Evolutionary conservation across 2,329 filamentous ascomycete species (phyloP).

Genomic region (Sporothrix dimorphospora): DNA sequence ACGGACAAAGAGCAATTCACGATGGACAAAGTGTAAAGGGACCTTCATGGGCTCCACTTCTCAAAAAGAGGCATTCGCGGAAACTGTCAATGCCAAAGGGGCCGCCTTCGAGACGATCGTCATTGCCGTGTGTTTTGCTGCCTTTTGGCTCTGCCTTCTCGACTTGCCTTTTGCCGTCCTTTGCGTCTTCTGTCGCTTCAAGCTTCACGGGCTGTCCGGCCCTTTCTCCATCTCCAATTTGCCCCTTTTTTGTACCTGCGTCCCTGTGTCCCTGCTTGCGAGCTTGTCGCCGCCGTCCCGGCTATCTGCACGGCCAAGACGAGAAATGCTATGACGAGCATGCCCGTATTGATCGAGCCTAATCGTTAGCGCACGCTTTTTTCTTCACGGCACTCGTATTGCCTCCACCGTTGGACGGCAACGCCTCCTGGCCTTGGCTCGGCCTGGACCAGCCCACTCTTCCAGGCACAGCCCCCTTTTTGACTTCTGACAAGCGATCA

Average conservation of each 20-base stretch:
- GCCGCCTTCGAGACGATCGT: background rate
- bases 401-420: slow-evolving; percentile 22
- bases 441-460: slow-evolving; percentile 5
- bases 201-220: background rate
- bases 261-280: background rate
- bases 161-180: slow-evolving; percentile 11
- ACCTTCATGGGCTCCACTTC: background rate
- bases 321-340: background rate
- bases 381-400: slow-evolving; percentile 19
- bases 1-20: background rate
- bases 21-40: background rate
- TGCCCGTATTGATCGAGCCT: slow-evolving; percentile 7
- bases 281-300: background rate
- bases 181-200: background rate
- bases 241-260: slow-evolving; percentile 6
- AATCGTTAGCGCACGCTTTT: background rate
- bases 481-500: slow-evolving; percentile 13
- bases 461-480: slow-evolving; percentile 19
- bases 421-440: background rate
- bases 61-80: background rate
- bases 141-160: background rate
- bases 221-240: background rate
- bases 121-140: background rate
- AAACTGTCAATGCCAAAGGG: background rate
- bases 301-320: background rate